Percentiles rank a stretch among this genome's conserved stretches.
Conservation (phyloP, 257 asterid genomes). For the Solanum boliviense region DNA sequence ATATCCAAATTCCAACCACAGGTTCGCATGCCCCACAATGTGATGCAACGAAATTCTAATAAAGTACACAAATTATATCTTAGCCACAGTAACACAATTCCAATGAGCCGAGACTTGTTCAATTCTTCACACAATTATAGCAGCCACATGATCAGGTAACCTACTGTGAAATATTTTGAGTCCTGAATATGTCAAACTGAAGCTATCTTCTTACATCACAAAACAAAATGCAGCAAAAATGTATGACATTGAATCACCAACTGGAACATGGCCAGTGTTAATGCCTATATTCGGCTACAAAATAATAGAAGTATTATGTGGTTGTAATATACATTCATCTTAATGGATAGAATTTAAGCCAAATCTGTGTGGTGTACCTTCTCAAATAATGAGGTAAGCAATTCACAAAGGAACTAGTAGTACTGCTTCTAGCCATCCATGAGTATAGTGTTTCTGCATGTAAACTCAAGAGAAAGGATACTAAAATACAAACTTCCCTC, state of each 20-base stretch:
- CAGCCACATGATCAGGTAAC: neutral
- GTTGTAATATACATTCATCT: neutral
- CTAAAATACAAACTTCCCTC: neutral
- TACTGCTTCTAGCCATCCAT: neutral
- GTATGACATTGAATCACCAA: neutral
- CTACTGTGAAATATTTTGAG: neutral
- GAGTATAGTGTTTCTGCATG: neutral
- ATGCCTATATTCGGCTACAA: neutral
- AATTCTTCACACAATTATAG: neutral
- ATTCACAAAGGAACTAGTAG: neutral
- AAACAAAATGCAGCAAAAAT: neutral
- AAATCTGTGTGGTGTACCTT: neutral
- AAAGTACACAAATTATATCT: neutral
- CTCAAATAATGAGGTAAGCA: neutral
- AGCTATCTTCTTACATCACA: neutral
- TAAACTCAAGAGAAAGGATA: neutral
- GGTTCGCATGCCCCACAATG: neutral
- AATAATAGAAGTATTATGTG: neutral
- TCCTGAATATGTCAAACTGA: neutral
- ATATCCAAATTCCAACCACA: neutral
- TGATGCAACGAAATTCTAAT: neutral
- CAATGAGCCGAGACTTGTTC: neutral
- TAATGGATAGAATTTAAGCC: neutral
- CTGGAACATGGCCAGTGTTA: neutral
- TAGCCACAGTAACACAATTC: neutral